Percentiles rank a stretch among this genome's conserved stretches.
phyloP scores from a whole-genome alignment of 2,329 filamentous ascomycete species.

The Fusarium ambrosium region DNA sequence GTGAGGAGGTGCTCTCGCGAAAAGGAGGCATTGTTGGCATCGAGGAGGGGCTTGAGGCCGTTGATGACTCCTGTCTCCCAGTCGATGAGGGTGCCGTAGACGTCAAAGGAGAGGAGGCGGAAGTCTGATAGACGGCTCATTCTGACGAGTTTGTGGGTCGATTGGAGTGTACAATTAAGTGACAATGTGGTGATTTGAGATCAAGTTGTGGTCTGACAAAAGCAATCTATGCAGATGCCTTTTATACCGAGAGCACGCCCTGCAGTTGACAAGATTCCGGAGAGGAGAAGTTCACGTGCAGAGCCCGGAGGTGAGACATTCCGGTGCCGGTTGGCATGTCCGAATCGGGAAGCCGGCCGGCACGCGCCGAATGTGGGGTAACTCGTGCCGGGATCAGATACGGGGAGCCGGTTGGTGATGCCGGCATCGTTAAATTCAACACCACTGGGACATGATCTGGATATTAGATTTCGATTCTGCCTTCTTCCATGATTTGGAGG shows the following conservation, averaged over 20 bases:
- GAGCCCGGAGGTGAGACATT: conserved; percentile 7
- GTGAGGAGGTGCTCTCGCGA: conserved; percentile 57
- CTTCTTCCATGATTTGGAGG: background rate
- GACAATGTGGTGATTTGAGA: background rate
- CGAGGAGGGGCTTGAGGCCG: conserved; percentile 65
- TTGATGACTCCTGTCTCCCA: conserved; percentile 77
- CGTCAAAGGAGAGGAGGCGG: conserved; percentile 76
- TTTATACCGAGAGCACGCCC: conserved; percentile 27
- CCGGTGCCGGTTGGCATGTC: conserved; percentile 22
- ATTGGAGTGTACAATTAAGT: background rate
- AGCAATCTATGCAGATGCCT: background rate
- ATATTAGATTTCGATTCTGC: background rate
- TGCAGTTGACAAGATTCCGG: conserved; percentile 24
- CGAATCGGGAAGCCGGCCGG: conserved; percentile 24
- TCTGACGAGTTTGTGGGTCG: background rate
- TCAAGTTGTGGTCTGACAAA: background rate
- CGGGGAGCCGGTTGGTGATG: conserved; percentile 1
- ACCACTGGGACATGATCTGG: background rate
- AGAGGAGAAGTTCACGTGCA: conserved; percentile 14
- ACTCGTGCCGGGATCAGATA: conserved; percentile 4
- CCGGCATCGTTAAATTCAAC: conserved; percentile 2
- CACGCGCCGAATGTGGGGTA: conserved; percentile 27
- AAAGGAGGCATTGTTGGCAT: conserved; percentile 47
- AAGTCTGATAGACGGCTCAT: conserved; percentile 47
- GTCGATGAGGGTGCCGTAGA: conserved; percentile 85